These are phyloP conservation scores for Nannizziopsis arthrosporioides DNA, from an alignment of 2,329 filamentous ascomycete species.

Conservation along the genomic window DNA sequence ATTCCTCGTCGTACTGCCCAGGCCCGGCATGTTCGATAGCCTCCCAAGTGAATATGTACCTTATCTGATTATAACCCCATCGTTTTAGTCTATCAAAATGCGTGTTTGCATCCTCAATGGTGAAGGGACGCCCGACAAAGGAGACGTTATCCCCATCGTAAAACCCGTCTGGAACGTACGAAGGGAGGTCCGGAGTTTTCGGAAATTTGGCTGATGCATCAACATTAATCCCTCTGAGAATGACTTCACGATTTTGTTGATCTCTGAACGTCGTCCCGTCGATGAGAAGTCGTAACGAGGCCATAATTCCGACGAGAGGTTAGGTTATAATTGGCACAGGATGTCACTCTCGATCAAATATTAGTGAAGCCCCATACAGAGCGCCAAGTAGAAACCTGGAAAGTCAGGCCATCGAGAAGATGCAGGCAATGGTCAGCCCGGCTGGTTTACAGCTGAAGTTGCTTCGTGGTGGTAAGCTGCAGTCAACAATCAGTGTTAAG, in stretches of 20 bases:
- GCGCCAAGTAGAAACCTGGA: no score
- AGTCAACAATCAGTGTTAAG: neutral
- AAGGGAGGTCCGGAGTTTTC: slow-evolving; percentile 66
- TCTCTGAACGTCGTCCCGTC: slow-evolving; percentile 81
- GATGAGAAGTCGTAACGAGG: slow-evolving; percentile 64
- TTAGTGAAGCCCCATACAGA: no score
- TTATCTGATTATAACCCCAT: slow-evolving; percentile 91
- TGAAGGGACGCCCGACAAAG: slow-evolving; percentile 77
- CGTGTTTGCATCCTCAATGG: slow-evolving; percentile 64
- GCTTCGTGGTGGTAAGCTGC: neutral
- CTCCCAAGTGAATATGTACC: slow-evolving; percentile 98
- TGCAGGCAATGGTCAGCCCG: no score
- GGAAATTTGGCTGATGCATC: slow-evolving; percentile 86
- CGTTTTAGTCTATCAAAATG: slow-evolving; percentile 79
- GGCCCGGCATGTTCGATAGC: slow-evolving; percentile 91
- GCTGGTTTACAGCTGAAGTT: neutral
- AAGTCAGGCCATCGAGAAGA: no score
- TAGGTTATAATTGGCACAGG: neutral
- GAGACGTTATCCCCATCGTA: slow-evolving; percentile 87
- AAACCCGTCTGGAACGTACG: slow-evolving; percentile 65
- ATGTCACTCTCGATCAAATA: no score
- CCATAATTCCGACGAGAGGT: slow-evolving; percentile 43
- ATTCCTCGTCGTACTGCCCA: slow-evolving; percentile 84
- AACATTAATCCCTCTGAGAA: slow-evolving; percentile 85
- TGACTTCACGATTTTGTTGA: slow-evolving; percentile 66